Evolutionary conservation across 129 eudicot species (phyloP).

Genomic region (Silybum marianum): DNA sequence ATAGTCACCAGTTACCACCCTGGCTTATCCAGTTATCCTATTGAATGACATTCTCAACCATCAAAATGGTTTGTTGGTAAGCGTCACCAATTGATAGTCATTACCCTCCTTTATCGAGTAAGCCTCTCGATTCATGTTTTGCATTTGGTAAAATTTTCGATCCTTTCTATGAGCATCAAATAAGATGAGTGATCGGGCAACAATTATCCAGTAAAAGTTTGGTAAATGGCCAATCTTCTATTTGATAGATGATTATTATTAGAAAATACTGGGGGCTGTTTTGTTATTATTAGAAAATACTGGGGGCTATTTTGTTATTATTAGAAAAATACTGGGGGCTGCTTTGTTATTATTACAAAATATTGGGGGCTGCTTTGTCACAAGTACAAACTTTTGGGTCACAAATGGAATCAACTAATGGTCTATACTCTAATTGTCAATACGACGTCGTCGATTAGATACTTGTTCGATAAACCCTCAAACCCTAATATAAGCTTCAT

Average conservation of each 20-base stretch:
- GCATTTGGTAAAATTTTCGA: no score
- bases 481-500: conserved; percentile 36
- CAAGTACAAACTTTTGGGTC: not conserved
- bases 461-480: conserved; percentile 22
- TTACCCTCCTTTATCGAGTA: no score
- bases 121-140: no score
- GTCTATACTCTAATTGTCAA: not conserved
- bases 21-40: no score
- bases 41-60: no score
- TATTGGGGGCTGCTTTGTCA: not conserved
- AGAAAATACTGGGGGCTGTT: not conserved
- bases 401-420: not conserved
- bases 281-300: not conserved
- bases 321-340: conserved; percentile 9
- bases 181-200: no score
- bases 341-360: not conserved
- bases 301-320: not conserved
- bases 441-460: conserved; percentile 18
- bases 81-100: no score
- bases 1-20: no score
- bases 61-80: no score
- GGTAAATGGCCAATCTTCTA: not conserved
- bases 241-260: not conserved
- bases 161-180: no score
- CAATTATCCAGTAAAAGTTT: no score